Base-by-base conservation (phyloP, 1,284 basidiomycete genomes). In the Ganoderma meredithae region DNA sequence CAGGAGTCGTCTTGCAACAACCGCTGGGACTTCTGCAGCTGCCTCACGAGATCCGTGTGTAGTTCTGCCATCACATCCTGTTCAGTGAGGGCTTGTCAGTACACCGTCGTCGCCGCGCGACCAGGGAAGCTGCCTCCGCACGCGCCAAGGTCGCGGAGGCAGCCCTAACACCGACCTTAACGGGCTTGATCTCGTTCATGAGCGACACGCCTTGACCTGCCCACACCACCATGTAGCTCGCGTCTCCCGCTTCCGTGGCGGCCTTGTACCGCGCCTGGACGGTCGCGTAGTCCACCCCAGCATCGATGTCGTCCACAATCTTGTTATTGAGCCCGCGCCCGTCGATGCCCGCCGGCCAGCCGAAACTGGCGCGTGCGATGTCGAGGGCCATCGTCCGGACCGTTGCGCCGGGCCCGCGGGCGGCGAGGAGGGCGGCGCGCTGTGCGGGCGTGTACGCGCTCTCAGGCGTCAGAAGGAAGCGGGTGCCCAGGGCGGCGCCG, bases 341-440 rank as follows among this genome's bases (percentile, higher is more conserved):
- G 76, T 94, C 86, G 17, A 92, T 79, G n/a, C 88, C 87, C 39
- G 74, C 70, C 1, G 92, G 92, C 92, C 91, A 93, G 41, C 85
- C 88, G 43, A 86, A 67, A 5, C 86, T 88, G 58, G 83, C 84
- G 67, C 90, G 83, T 41, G 84, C 88, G 36, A 81, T 75, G 77
- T 94, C 92, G 73, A 93, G 92, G 39, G 88, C 88, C 81, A 85
- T 83, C 25, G 88, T 90, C 62, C 92, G 85, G 49, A 89, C 83
- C 13, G 92, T 87, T 59, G 81, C 77, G 17, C 78, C 76, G 2
- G 84, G 81, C 49, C 76, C 77, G 44, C 44, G 44, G 27, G 91
- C 91, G 17, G 76, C 78, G 31, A 88, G 73, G 41, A 94, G 82
- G 2, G 87, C 86, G 22, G 80, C 78, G 74, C 88, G 88, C 74